Conservation (phyloP, 306 rosid species). For the Mimosa bimucronata region DNA sequence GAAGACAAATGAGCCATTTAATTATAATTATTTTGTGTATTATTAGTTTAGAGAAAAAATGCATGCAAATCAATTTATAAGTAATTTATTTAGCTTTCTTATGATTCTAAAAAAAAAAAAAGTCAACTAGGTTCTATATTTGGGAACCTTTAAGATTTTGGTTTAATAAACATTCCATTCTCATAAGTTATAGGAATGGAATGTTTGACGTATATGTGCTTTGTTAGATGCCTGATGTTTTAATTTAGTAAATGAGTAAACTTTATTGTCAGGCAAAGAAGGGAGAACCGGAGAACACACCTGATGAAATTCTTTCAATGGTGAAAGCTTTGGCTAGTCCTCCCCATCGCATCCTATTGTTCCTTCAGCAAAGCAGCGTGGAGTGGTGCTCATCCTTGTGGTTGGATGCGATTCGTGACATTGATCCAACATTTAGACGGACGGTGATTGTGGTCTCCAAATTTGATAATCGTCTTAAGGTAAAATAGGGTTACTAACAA, state of each 20-base stretch:
- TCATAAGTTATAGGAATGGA: no score
- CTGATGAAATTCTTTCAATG: slow-evolving; percentile 93
- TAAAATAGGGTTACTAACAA: slow-evolving; percentile 29
- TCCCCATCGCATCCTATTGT: slow-evolving; percentile 87
- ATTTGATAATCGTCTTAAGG: slow-evolving; percentile 98
- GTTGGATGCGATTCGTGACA: slow-evolving; percentile 90
- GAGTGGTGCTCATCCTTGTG: slow-evolving; percentile 99
- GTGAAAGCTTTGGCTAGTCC: slow-evolving; percentile 93
- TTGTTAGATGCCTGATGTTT: not conserved
- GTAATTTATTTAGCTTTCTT: no score
- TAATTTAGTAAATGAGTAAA: not conserved
- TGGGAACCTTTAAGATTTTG: no score
- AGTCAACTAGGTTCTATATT: no score
- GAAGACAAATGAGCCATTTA: no score
- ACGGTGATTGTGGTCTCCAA: slow-evolving; percentile 89
- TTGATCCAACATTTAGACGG: slow-evolving; percentile 83
- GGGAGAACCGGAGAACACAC: slow-evolving; percentile 93
- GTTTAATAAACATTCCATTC: no score
- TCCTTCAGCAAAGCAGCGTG: slow-evolving; percentile 97
- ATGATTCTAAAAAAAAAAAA: no score
- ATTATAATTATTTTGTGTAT: no score
- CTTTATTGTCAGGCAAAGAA: slow-evolving; percentile 76
- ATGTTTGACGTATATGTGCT: slow-evolving; percentile 18
- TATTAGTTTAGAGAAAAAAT: no score
- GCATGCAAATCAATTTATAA: no score